Conservation (phyloP, 2,329 filamentous ascomycete genomes). For the Aspergillus fischeri region DNA sequence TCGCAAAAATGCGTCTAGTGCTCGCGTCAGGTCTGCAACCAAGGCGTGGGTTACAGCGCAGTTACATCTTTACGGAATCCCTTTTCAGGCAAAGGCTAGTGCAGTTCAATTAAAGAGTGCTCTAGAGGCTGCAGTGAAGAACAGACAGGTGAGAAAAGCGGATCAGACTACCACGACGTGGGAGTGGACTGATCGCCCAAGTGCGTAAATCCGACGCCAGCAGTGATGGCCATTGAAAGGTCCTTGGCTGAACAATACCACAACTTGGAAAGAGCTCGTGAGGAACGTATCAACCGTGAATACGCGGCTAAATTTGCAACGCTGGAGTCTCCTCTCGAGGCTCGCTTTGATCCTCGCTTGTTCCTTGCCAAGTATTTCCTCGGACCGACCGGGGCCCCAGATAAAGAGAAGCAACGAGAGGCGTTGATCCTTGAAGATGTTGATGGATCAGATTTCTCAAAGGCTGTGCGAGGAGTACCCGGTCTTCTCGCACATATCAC, state of each 20-base stretch:
- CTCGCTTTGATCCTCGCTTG: neutral
- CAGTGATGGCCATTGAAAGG: neutral
- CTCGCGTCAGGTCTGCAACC: neutral
- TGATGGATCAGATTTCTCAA: neutral
- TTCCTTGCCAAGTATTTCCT: neutral
- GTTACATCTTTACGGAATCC: neutral
- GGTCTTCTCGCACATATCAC: neutral
- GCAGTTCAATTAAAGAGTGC: neutral
- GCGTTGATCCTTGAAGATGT: neutral
- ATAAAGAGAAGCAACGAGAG: neutral
- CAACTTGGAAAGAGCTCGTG: neutral
- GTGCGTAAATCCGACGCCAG: neutral
- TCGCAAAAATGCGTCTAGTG: neutral
- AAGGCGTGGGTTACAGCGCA: conserved; percentile 3
- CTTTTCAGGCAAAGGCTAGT: neutral
- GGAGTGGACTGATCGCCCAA: neutral
- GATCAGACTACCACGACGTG: neutral
- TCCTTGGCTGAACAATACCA: neutral
- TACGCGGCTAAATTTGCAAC: neutral
- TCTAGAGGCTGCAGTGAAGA: neutral
- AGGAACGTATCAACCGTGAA: neutral
- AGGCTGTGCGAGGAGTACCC: neutral
- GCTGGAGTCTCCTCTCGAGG: neutral
- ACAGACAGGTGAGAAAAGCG: neutral
- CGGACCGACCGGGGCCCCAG: neutral